These are phyloP conservation scores for Xylariaceae sp. DNA, from an alignment of 2,329 filamentous ascomycete species.

Conservation along the genomic window DNA sequence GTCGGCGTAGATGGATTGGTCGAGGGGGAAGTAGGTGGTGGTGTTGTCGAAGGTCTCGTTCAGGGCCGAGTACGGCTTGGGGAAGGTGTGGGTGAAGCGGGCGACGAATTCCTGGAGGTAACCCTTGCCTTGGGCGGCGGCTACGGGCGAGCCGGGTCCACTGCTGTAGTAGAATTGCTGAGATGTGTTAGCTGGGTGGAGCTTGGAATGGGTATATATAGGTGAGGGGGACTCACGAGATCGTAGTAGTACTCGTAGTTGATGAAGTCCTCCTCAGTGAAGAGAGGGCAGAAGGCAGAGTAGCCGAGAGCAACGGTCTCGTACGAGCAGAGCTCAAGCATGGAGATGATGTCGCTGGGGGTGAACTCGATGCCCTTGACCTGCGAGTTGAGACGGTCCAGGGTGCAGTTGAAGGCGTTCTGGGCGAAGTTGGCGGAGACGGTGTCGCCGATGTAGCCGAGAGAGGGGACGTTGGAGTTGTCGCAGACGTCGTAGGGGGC, in stretches of 20 bases:
- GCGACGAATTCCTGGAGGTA: slow-evolving; percentile 34
- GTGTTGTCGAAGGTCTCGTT: slow-evolving; percentile 36
- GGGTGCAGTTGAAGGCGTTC: slow-evolving; percentile 29
- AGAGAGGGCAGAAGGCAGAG: slow-evolving; percentile 39
- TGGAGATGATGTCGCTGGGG: slow-evolving; percentile 33
- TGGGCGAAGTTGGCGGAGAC: slow-evolving; percentile 24
- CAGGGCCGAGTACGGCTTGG: slow-evolving; percentile 27
- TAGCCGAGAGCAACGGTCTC: slow-evolving; percentile 37
- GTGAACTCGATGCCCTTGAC: slow-evolving; percentile 31
- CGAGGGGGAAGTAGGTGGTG: slow-evolving; percentile 36
- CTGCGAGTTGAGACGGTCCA: slow-evolving; percentile 29
- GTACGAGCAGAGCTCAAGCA: slow-evolving; percentile 37
- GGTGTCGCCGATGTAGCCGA: slow-evolving; percentile 26
- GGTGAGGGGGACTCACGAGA: slow-evolving; percentile 30
- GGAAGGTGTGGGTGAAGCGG: slow-evolving; percentile 30
- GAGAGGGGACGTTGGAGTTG: slow-evolving; percentile 24
- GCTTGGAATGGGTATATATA: slow-evolving; percentile 1
- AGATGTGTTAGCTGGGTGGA: not conserved
- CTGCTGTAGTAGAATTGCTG: slow-evolving; percentile 33
- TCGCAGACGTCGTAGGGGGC: slow-evolving; percentile 29
- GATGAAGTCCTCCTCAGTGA: slow-evolving; percentile 38
- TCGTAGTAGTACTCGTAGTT: slow-evolving; percentile 42
- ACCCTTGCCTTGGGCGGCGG: slow-evolving; percentile 31
- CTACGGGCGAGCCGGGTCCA: slow-evolving; percentile 32
- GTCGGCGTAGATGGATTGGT: slow-evolving; percentile 34